These are phyloP conservation scores for Nectriaceae sp. DNA, from an alignment of 2,329 filamentous ascomycete species.

Conservation along the genomic window DNA sequence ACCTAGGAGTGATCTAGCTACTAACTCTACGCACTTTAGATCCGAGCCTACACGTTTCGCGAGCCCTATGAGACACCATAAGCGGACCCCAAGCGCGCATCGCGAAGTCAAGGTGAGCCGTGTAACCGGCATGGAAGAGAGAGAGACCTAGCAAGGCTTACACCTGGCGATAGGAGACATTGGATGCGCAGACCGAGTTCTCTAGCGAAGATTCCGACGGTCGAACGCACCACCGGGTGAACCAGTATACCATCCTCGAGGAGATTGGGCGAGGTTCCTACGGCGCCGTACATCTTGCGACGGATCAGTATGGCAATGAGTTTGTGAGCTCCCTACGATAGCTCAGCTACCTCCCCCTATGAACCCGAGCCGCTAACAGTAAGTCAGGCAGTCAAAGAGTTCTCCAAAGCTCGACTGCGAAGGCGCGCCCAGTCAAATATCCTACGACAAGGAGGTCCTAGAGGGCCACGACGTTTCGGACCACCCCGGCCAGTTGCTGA, in stretches of 20 bases:
- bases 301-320: slow-evolving; percentile 89
- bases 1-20: too few relatives aligned
- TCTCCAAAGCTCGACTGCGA: slow-evolving; percentile 87
- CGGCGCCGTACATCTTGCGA: slow-evolving; percentile 86
- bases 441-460: slow-evolving; percentile 56
- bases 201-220: slow-evolving; percentile 83
- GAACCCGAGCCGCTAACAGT: not conserved
- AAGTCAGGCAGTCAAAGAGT: slow-evolving; percentile 92
- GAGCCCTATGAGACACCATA: slow-evolving; percentile 60
- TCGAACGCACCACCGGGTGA: slow-evolving; percentile 80
- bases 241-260: slow-evolving; percentile 91
- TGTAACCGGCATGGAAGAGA: slow-evolving; percentile 46
- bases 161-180: slow-evolving; percentile 68
- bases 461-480: slow-evolving; percentile 33
- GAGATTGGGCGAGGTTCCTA: slow-evolving; percentile 98
- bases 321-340: slow-evolving; percentile 65
- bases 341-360: not conserved
- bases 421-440: slow-evolving; percentile 91
- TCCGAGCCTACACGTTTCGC: slow-evolving; percentile 49
- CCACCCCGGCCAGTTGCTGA: slow-evolving; percentile 20
- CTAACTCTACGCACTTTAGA: slow-evolving; percentile 36
- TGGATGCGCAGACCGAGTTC: slow-evolving; percentile 87
- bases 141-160: not conserved
- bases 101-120: slow-evolving; percentile 56
- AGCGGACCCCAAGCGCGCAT: slow-evolving; percentile 57